Evolutionary conservation across 106 monocot species (phyloP).

Genomic region (Ottelia alismoides): DNA sequence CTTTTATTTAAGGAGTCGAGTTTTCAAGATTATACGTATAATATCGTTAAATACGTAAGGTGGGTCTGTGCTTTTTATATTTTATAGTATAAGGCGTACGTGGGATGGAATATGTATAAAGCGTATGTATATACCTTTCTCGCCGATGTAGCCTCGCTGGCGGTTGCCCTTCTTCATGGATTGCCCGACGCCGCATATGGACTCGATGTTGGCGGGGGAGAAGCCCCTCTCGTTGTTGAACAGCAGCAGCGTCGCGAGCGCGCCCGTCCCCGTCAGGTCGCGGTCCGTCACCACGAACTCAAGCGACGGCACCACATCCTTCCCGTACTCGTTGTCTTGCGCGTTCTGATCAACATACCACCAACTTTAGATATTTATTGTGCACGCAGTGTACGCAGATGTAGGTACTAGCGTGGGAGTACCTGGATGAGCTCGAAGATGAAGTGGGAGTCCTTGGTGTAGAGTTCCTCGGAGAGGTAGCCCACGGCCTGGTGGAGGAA

Average conservation of each 20-base stretch:
- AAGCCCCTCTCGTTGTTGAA: slow-evolving; percentile 33
- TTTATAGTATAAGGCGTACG: background rate
- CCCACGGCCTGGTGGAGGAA: slow-evolving; percentile 8
- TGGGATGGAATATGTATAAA: background rate
- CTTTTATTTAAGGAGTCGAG: no score
- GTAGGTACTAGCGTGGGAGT: background rate
- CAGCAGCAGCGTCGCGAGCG: slow-evolving; percentile 13
- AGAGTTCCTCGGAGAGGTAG: slow-evolving; percentile 11
- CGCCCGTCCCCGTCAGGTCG: slow-evolving; percentile 17
- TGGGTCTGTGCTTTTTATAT: no score
- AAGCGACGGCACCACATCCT: slow-evolving; percentile 7
- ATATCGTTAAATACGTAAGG: no score
- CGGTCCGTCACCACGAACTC: slow-evolving; percentile 21
- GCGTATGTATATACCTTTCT: no score
- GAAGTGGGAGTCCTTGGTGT: slow-evolving; percentile 13
- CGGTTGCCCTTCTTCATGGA: slow-evolving; percentile 27
- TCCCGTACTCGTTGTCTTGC: slow-evolving; percentile 21
- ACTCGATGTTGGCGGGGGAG: slow-evolving; percentile 16
- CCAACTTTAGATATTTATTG: background rate
- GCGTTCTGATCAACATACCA: slow-evolving; percentile 12
- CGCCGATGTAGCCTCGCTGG: slow-evolving; percentile 24
- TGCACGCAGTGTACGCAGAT: background rate
- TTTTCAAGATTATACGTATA: no score
- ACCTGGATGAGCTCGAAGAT: slow-evolving; percentile 12
- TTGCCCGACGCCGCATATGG: slow-evolving; percentile 15